Evolutionary conservation across 768 basidiomycete species (phyloP).

Genomic region (Cystofilobasidium macerans): DNA sequence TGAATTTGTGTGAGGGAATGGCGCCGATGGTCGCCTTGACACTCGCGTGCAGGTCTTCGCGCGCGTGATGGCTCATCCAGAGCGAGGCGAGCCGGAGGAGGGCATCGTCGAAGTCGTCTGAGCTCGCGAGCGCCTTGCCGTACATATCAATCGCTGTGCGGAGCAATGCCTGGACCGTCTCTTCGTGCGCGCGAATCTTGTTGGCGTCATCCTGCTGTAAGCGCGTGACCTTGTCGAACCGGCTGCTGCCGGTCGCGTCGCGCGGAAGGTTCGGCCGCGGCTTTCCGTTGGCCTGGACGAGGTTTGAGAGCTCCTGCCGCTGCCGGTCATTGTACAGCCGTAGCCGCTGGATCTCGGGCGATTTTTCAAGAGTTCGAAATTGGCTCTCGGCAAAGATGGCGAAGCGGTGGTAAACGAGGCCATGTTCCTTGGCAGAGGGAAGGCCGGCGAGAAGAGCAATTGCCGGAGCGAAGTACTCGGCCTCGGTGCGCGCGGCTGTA

Average conservation of each 20-base stretch:
- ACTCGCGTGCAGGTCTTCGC: slow-evolving; percentile 43
- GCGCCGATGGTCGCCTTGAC: slow-evolving; percentile 41
- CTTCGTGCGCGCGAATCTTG: slow-evolving; percentile 41
- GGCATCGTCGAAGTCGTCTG: slow-evolving; percentile 64
- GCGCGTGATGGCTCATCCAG: slow-evolving; percentile 77
- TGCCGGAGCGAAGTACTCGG: slow-evolving; percentile 60
- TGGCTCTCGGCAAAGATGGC: slow-evolving; percentile 84
- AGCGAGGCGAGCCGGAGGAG: slow-evolving; percentile 70
- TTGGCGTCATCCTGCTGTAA: slow-evolving; percentile 47
- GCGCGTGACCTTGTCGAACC: background rate
- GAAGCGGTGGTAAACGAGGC: slow-evolving; percentile 58
- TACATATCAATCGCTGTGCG: slow-evolving; percentile 73
- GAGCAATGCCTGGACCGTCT: slow-evolving; percentile 53
- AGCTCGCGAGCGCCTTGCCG: slow-evolving; percentile 57
- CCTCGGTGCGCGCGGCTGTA: slow-evolving; percentile 59
- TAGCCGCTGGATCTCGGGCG: slow-evolving; percentile 58
- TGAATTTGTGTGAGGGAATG: slow-evolving; percentile 76
- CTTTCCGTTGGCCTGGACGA: background rate
- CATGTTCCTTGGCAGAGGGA: slow-evolving; percentile 27
- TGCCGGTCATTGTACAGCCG: slow-evolving; percentile 65
- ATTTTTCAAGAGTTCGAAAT: slow-evolving; percentile 57
- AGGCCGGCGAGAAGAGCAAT: slow-evolving; percentile 36
- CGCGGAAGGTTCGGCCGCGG: background rate
- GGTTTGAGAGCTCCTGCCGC: slow-evolving; percentile 44
- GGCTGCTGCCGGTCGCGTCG: slow-evolving; percentile 12